Evolutionary conservation across 169 alveolate species (phyloP).

Genomic region (Plasmodium ovale): DNA sequence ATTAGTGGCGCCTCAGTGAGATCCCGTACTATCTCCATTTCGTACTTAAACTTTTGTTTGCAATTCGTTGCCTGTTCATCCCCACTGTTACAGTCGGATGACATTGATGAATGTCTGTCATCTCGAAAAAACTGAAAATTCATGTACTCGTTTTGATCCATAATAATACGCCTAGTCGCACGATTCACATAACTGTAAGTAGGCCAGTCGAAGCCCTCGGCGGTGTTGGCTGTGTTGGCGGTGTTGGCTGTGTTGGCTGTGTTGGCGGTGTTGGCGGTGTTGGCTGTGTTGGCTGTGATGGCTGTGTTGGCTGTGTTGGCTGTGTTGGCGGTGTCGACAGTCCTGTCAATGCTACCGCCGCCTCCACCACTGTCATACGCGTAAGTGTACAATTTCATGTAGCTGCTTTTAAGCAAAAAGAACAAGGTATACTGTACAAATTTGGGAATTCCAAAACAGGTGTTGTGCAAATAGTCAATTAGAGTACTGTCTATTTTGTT

Average conservation of each 20-base stretch:
- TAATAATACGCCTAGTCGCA: conserved; percentile 13
- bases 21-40: conserved; percentile 22
- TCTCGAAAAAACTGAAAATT: background rate
- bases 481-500: conserved; percentile 65
- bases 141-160: conserved; percentile 13
- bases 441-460: conserved; percentile 81
- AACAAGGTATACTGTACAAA: conserved; percentile 78
- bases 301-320: background rate
- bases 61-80: background rate
- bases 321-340: background rate
- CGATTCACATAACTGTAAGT: conserved; percentile 33
- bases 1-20: conserved; percentile 33
- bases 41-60: conserved; percentile 6
- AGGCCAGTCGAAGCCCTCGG: background rate
- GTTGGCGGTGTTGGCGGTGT: background rate
- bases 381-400: conserved; percentile 23
- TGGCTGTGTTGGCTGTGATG: background rate
- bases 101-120: background rate
- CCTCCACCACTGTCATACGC: background rate
- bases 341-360: background rate
- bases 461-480: conserved; percentile 77
- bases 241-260: background rate
- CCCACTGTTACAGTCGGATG: background rate
- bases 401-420: conserved; percentile 72
- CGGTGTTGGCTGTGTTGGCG: background rate